Evolutionary conservation across 2,329 filamentous ascomycete genomes (phyloP).

Genomic region (Verticillium dahliae): DNA sequence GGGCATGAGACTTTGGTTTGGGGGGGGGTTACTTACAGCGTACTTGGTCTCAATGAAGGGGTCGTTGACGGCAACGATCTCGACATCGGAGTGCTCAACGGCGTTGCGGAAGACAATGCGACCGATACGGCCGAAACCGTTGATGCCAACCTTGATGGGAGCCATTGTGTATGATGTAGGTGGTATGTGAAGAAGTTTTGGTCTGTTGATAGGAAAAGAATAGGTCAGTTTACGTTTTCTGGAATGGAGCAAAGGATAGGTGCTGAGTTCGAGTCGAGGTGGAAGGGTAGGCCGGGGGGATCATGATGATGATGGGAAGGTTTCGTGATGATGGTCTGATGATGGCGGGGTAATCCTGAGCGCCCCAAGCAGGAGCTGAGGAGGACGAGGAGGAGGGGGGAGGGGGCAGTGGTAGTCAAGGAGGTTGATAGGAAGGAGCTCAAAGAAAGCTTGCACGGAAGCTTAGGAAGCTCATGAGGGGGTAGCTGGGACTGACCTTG

Average conservation of each 20-base stretch:
- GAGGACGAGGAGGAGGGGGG: not conserved
- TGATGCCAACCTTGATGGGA: conserved; percentile 83
- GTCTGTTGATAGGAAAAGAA: not conserved
- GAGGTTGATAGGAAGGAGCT: not conserved
- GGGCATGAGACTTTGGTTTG: not conserved
- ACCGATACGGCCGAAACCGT: conserved; percentile 99
- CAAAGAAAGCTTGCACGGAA: not conserved
- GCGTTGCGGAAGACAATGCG: conserved; percentile 99
- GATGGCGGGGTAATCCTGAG: not conserved
- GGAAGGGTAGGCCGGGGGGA: not conserved
- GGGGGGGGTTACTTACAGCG: conserved; percentile 66
- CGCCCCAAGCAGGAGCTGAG: not conserved
- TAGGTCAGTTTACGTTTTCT: not conserved
- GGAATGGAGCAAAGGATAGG: not conserved
- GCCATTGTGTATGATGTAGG: conserved; percentile 25
- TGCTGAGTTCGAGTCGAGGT: not conserved
- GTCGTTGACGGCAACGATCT: conserved; percentile 97
- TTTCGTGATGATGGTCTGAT: not conserved
- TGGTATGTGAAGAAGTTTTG: not conserved
- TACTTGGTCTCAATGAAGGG: conserved; percentile 98
- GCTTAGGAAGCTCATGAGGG: not conserved
- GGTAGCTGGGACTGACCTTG: not conserved
- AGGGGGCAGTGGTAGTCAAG: too few species aligned
- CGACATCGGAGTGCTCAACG: conserved; percentile 79
- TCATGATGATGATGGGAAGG: not conserved